Percentiles rank a stretch among this genome's conserved stretches.
These are phyloP conservation scores for Porphyrellus cyaneotinctus DNA, from an alignment of 768 basidiomycete genomes.

Conservation along the genomic window DNA sequence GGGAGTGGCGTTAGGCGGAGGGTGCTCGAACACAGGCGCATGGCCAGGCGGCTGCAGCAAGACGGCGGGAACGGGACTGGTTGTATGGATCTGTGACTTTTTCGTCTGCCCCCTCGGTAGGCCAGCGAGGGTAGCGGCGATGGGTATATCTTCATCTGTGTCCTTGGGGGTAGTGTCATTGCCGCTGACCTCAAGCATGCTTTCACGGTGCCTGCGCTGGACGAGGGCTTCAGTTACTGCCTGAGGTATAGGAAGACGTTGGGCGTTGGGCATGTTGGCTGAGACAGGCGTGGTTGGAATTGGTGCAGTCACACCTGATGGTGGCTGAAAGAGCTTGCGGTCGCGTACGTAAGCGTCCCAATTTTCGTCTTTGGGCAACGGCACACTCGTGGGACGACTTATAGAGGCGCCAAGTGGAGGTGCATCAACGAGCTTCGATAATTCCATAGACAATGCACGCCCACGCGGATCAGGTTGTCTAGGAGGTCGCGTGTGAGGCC, in stretches of 20 bases:
- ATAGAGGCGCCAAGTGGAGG: slow-evolving; percentile 50
- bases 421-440: slow-evolving; percentile 44
- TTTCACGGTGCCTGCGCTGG: slow-evolving; percentile 69
- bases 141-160: slow-evolving; percentile 34
- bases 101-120: slow-evolving; percentile 11
- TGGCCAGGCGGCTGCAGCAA: slow-evolving; percentile 29
- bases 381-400: slow-evolving; percentile 66
- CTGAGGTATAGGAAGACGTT: slow-evolving; percentile 54
- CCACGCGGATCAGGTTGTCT: slow-evolving; percentile 64
- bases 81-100: slow-evolving; percentile 19
- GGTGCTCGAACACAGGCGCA: slow-evolving; percentile 26
- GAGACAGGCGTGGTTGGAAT: slow-evolving; percentile 57
- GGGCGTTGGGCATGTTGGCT: slow-evolving; percentile 30
- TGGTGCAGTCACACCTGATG: slow-evolving; percentile 74
- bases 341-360: slow-evolving; percentile 89
- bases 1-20: slow-evolving; percentile 17
- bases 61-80: slow-evolving; percentile 25
- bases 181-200: slow-evolving; percentile 47
- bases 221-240: slow-evolving; percentile 75
- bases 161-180: slow-evolving; percentile 31
- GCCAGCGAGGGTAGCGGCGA: slow-evolving; percentile 21
- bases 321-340: slow-evolving; percentile 79
- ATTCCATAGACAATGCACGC: slow-evolving; percentile 71
- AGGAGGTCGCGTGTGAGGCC: slow-evolving; percentile 66
- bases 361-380: slow-evolving; percentile 59